Percentiles rank a stretch among this genome's conserved stretches.
phyloP scores from a whole-genome alignment of 805 yeast genomes.

The Kazachstania viticola region DNA sequence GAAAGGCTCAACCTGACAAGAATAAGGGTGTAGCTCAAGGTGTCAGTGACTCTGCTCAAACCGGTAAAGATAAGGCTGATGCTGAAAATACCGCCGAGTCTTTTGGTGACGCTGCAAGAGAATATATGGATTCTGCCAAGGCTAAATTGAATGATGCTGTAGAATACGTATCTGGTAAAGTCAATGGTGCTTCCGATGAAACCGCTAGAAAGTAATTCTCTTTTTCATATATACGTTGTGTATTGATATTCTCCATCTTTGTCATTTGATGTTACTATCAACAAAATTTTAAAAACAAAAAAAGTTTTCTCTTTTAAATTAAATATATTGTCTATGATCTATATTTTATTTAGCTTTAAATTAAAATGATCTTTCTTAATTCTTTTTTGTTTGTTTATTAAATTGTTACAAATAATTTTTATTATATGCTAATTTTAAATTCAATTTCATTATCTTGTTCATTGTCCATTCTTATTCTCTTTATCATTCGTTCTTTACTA shows the following conservation, averaged over 20 bases:
- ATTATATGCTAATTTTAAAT: no score
- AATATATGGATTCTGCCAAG: conserved; percentile 48
- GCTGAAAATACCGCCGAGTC: conserved; percentile 25
- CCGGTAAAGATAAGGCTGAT: conserved; percentile 42
- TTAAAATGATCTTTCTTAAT: no score
- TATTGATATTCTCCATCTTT: no score
- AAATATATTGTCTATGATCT: no score
- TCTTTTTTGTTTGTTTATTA: no score
- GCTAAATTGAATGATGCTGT: conserved; percentile 35
- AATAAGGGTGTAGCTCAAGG: conserved; percentile 64
- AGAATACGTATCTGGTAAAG: conserved; percentile 36
- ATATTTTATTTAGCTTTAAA: no score
- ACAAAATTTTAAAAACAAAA: no score
- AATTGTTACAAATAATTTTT: no score
- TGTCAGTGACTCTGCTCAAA: conserved; percentile 46
- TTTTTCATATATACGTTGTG: no score
- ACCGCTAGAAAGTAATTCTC: no score
- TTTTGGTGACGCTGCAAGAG: conserved; percentile 43
- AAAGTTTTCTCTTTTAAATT: no score
- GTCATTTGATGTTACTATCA: no score
- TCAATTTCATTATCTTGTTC: conserved; percentile 3
- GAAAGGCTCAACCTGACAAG: conserved; percentile 47
- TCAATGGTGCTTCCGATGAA: conserved; percentile 39
- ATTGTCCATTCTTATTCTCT: conserved; percentile 1
- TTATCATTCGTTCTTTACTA: conserved; percentile 14